Evolutionary conservation across 1,284 basidiomycete species (phyloP), one percentile per base, ranked within the genome.

Genomic region (Schizophyllum commune): DNA sequence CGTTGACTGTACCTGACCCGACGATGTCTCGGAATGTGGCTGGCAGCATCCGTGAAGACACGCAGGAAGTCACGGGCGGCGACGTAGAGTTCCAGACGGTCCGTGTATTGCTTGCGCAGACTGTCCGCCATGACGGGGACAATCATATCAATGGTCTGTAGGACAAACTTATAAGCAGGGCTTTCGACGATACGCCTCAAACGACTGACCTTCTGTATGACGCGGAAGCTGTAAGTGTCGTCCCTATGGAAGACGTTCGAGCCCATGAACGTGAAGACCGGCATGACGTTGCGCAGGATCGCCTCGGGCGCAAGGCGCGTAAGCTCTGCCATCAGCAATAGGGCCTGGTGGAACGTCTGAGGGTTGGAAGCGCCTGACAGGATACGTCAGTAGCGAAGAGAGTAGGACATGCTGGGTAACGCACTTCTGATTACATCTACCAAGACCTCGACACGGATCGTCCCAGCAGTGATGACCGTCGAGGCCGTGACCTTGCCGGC

Each of bases 251-350:
- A 90, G 21, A 98, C 89, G 63, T 94, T 94, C 7, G 94, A 92
- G 32, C 97, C 96, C 89, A 99, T 98, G 77, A 98, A 99, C 0
- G 96, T 98, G 77, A 99, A 98, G 61, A 99, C 90, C 5, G 97
- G 96, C 94, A 99, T 98, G 63, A 98, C 84, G 68, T 97, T 95
- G 72, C 94, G 94, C 32, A 98, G 79, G 15, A 97, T 93, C 7
- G 92, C 89, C 62, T 96, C 94, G 0, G 96, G 95, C 0, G 90
- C 88, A 55, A 98, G 78, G 33, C 86, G 83, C 1, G 94, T 92
- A 58, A 99, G 77, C 64, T 83, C 89, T 2, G 94, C 88, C 72
- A 98, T 89, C 32, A 98, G 81, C n/a, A 98, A 79, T 2, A 99
- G 78, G 0, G 95, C 94, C 71, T 96, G 92, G 67, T 98, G 89